These are phyloP conservation scores for Brasenia schreberi DNA, from an alignment of 164 flowering plant species.

Conservation along the genomic window DNA sequence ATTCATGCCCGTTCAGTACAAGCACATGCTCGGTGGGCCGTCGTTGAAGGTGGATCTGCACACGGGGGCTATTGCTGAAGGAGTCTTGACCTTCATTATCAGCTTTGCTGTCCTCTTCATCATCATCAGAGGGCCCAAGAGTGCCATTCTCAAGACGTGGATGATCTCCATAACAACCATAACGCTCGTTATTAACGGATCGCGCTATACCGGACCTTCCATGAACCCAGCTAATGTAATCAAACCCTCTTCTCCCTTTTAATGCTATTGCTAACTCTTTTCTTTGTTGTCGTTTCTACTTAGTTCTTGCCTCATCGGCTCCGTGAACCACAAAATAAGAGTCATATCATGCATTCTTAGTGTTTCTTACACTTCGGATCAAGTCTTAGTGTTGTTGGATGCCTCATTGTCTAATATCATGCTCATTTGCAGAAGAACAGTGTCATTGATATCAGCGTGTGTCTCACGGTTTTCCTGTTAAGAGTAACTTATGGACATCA, in stretches of 20 bases:
- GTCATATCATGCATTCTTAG: too few species aligned
- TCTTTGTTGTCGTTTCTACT: not conserved
- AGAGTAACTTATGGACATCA: too few species aligned
- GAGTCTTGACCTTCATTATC: conserved; percentile 59
- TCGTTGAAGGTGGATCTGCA: conserved; percentile 66
- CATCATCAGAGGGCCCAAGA: conserved; percentile 48
- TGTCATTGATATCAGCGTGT: too few species aligned
- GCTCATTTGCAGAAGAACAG: too few species aligned
- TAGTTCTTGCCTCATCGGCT: too few species aligned
- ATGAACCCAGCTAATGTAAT: conserved; percentile 93
- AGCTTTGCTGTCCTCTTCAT: conserved; percentile 49
- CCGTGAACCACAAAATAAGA: too few species aligned
- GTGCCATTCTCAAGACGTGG: conserved; percentile 34
- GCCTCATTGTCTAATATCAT: too few species aligned
- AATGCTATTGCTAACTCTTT: not conserved
- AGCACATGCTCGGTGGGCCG: conserved; percentile 67
- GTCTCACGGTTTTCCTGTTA: too few species aligned
- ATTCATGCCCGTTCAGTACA: conserved; percentile 58
- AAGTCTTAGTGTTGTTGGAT: too few species aligned
- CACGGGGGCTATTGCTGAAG: conserved; percentile 81
- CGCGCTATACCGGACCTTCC: conserved; percentile 68
- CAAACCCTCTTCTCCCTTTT: conserved; percentile 2
- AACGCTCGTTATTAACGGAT: conserved; percentile 41
- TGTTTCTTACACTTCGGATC: too few species aligned
- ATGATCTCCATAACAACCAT: conserved; percentile 53